Percentiles rank a stretch among this genome's conserved stretches.
Evolutionary conservation across 495 filamentous ascomycete species (phyloP).

Genomic region (Chlorociboria aeruginascens): DNA sequence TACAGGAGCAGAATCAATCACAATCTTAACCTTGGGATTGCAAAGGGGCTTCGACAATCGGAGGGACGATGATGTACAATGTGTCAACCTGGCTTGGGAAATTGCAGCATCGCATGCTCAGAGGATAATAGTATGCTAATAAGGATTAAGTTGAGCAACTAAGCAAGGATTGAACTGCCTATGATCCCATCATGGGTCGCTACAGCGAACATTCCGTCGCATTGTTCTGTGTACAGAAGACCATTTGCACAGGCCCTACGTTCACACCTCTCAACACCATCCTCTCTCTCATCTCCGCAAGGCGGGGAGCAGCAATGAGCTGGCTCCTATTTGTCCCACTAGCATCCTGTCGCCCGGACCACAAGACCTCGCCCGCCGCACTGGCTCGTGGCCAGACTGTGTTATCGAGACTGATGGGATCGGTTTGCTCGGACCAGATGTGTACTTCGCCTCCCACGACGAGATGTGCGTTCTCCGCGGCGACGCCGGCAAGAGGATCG

Average conservation of each 20-base stretch:
- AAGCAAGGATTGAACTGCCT: neutral
- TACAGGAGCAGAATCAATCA: too few relatives aligned
- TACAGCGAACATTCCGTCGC: conserved; percentile 23
- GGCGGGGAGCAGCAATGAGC: conserved; percentile 47
- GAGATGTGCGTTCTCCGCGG: conserved; percentile 41
- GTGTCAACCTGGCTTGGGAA: too few relatives aligned
- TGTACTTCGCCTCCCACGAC: conserved; percentile 69
- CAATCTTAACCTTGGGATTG: too few relatives aligned
- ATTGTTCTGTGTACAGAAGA: conserved; percentile 38
- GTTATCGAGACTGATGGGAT: conserved; percentile 51
- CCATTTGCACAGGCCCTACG: conserved; percentile 44
- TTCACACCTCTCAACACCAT: conserved; percentile 50
- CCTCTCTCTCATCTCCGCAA: conserved; percentile 62
- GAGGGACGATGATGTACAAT: too few relatives aligned
- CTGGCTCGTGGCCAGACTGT: conserved; percentile 66
- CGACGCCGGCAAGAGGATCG: conserved; percentile 52
- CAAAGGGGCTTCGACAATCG: too few relatives aligned
- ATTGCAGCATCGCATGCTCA: too few relatives aligned
- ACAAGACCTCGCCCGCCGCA: conserved; percentile 65
- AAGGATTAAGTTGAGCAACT: neutral
- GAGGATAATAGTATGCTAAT: neutral
- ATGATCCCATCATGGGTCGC: neutral
- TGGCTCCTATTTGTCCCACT: conserved; percentile 52
- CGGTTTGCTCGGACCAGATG: conserved; percentile 70
- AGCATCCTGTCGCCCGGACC: conserved; percentile 53